Conservation (phyloP, 2,329 filamentous ascomycete genomes). For the Camptophora hylomeconis region DNA sequence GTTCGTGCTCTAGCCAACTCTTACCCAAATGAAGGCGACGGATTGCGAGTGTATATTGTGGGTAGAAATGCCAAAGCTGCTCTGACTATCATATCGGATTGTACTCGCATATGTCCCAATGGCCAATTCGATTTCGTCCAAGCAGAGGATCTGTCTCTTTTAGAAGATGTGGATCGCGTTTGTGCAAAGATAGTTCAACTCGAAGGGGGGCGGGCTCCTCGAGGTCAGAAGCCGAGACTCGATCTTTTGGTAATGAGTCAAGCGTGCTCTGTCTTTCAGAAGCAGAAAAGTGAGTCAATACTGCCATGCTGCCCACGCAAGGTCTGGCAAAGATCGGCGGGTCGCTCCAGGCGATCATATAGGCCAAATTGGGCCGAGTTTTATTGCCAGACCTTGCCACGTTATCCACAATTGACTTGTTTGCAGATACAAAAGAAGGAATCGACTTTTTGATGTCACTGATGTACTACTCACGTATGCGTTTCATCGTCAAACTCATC, state of each 20-base stretch:
- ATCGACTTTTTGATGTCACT: conserved; percentile 20
- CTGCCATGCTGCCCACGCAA: no score
- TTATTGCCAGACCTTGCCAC: not conserved
- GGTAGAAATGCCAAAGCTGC: conserved; percentile 19
- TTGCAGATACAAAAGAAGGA: conserved; percentile 21
- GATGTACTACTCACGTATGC: conserved; percentile 23
- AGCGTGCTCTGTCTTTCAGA: conserved; percentile 17
- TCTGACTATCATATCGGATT: conserved; percentile 19
- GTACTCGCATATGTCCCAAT: conserved; percentile 18
- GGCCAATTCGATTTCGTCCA: conserved; percentile 24
- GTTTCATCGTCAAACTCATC: conserved; percentile 18
- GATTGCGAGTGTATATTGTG: conserved; percentile 23
- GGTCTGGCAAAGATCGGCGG: not conserved
- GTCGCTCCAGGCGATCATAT: no score
- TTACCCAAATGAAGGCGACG: conserved; percentile 6
- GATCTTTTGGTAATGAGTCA: conserved; percentile 24
- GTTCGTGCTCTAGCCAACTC: conserved; percentile 7
- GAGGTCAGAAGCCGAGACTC: conserved; percentile 15
- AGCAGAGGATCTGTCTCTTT: conserved; percentile 20
- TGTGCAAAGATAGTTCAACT: conserved; percentile 18
- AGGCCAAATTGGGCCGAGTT: not conserved
- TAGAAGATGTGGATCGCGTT: conserved; percentile 24
- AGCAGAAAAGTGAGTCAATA: conserved; percentile 14
- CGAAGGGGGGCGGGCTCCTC: conserved; percentile 13
- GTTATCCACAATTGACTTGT: conserved; percentile 4